These are phyloP conservation scores for Grosmannia clavigera DNA, from an alignment of 2,329 filamentous ascomycete species.

Conservation along the genomic window DNA sequence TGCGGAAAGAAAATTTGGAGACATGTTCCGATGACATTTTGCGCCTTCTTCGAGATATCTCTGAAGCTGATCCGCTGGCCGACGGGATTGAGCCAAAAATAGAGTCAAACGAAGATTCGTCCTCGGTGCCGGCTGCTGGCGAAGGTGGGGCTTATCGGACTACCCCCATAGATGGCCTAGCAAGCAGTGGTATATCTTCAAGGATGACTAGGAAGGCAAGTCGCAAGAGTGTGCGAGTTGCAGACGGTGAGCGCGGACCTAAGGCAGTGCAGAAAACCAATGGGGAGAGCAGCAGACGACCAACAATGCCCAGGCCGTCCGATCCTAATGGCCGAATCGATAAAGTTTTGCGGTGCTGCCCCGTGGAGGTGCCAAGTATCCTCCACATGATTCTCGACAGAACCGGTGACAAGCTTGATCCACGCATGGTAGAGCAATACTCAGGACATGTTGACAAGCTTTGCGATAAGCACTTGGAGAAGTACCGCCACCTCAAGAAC, in stretches of 20 bases:
- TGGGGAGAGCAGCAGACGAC: background rate
- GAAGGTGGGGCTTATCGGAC: background rate
- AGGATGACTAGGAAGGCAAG: background rate
- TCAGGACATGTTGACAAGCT: background rate
- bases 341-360: constrained; percentile 6
- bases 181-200: background rate
- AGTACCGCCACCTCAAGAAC: constrained; percentile 2
- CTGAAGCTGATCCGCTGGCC: background rate
- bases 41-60: background rate
- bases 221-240: background rate
- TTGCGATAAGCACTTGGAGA: constrained; percentile 4
- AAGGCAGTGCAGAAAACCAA: background rate
- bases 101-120: background rate
- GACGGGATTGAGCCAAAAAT: background rate
- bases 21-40: background rate
- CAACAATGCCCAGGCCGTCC: background rate
- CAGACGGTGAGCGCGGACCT: background rate
- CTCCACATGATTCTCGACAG: constrained; percentile 10
- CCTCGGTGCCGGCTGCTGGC: background rate
- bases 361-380: constrained; percentile 8
- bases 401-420: constrained; percentile 5
- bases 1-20: background rate
- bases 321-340: background rate
- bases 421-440: constrained; percentile 9
- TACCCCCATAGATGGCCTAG: background rate